phyloP scores from a whole-genome alignment of 768 basidiomycete species.

The Lactarius indigo region DNA sequence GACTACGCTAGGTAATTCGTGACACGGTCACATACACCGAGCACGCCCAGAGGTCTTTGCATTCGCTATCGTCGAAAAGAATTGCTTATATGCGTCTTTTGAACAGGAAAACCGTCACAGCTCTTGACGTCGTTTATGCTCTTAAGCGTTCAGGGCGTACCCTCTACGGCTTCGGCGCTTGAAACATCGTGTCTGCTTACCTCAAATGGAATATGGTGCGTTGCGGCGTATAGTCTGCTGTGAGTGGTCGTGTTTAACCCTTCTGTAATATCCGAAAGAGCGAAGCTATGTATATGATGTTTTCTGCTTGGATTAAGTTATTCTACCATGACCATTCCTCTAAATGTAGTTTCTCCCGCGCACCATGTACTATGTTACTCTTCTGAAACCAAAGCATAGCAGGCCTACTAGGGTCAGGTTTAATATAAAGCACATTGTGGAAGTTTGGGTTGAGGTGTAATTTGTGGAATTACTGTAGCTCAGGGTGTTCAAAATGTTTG shows the following conservation, averaged over 20 bases:
- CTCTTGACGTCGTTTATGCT: slow-evolving; percentile 60
- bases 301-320: neutral
- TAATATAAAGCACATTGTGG: slow-evolving; percentile 59
- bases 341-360: neutral
- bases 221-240: neutral
- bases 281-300: neutral
- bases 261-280: neutral
- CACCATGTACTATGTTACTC: neutral
- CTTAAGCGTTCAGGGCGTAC: slow-evolving; percentile 57
- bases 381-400: slow-evolving; percentile 74
- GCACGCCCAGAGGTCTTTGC: slow-evolving; percentile 50
- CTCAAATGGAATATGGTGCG: neutral
- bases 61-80: neutral
- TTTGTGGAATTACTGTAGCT: slow-evolving; percentile 59
- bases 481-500: slow-evolving; percentile 81
- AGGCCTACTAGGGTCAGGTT: slow-evolving; percentile 73
- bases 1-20: slow-evolving; percentile 40
- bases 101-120: slow-evolving; percentile 48
- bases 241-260: neutral
- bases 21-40: slow-evolving; percentile 64
- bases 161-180: slow-evolving; percentile 55
- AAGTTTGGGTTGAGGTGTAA: slow-evolving; percentile 60
- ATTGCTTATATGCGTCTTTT: neutral
- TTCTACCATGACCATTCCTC: neutral
- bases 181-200: slow-evolving; percentile 12